Base-by-base conservation (phyloP, 345 rosid genomes). In the Pugionium dolabratum region DNA sequence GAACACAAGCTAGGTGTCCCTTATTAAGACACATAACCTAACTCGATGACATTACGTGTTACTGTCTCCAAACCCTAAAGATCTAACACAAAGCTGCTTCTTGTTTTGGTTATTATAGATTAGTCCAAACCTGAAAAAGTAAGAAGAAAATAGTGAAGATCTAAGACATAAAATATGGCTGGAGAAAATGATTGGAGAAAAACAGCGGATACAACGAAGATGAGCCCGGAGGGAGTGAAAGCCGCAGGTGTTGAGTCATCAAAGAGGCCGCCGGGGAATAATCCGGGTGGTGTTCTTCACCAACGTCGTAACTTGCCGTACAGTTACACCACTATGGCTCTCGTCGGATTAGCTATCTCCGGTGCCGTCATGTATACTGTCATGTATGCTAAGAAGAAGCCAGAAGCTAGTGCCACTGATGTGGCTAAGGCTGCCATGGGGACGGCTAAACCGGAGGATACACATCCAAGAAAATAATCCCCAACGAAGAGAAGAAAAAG, bases 171-270 rank as follows among this genome's bases (percentile, higher is more conserved):
- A 5, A 5, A 34, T 4, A 81, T 78, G 82, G 81, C 76, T 59
- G 81, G 70, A n/a, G 68, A 73, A 4, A 76, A 74, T 41, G 86
- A 81, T 1, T 83, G 89, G 86, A 83, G 78, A 53, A 78, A 78
- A 54, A 75, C 42, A 0, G 88, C 91, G 28, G 91, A 86, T 52
- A 88, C 91, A 4, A 82, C 82, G 62, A 84, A 79, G 80, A 85
- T 86, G 96, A 83, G 80, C 2, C 71, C 81, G 0, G 91, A 83
- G 33, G 80, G 63, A 36, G 82, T 79, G 31, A 82, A 59, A 62
- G 84, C 83, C 1, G 82, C 95, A 2, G 91, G 88, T 0, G 82
- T 77, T 4, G 81, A 85, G 10, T 78, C 78, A 31, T 81, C 88
- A 1, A 82, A 54, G 78, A 66, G 89, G 72, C 90, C 88, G 1